Base-by-base conservation (phyloP, 345 rosid genomes). In the Brassica napus region DNA sequence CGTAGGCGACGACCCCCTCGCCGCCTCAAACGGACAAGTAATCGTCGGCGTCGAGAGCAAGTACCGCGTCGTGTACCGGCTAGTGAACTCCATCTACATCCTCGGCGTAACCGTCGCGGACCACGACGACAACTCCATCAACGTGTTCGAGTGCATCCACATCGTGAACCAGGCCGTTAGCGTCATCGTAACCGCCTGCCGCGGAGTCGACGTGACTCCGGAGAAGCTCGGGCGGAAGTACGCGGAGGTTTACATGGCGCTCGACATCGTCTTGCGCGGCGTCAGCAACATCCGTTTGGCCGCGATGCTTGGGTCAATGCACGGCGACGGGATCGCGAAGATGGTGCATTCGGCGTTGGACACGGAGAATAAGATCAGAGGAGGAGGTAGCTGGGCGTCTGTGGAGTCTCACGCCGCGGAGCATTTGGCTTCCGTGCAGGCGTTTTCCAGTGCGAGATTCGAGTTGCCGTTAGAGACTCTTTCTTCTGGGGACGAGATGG, bases 241-340 rank as follows among this genome's bases (percentile, higher is more conserved):
- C 68, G 97, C 98, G 2, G 99, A 95, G 90, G 88, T 90, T 71
- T 95, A 95, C 80, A 95, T 95, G 98, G 99, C 99, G 6, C 85
- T 95, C 15, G 98, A 95, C 60, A 95, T 95, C 23, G 99, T 95
- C 18, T 85, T 95, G 16, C 94, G 97, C 2, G 98, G 99, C n/a
- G 98, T 89, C 35, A 93, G 98, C 79, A 85, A 84, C 76, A 93
- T 95, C 42, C 88, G 99, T 35, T 88, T 95, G 8, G 92, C 98
- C 0, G 99, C 98, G 3, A 93, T 95, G 99, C 90, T 95, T 18
- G 90, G 89, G 6, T 82, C 97, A 26, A 93, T 95, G 97, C 99
- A 95, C 84, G 98, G 93, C 0, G 99, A 95, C 1, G 93, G 98
- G 15, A 88, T 95, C 58, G 99, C 99, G 9, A 95, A 91, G 86